These are phyloP conservation scores for Skeletonema grethae DNA, from an alignment of 108 stramenopile species.

Conservation along the genomic window DNA sequence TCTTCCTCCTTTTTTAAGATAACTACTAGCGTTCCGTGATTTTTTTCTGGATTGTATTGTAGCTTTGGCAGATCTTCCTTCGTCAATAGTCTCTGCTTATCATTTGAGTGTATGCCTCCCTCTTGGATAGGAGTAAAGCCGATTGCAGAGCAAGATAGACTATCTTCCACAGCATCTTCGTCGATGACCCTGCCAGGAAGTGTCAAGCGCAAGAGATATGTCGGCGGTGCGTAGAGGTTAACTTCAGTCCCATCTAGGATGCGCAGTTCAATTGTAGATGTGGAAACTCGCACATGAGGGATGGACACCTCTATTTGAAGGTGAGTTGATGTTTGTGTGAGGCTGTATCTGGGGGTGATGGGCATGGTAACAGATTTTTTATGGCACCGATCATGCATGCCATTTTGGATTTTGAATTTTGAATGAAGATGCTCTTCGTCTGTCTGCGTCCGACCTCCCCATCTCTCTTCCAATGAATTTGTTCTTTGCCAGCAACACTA, in stretches of 20 bases:
- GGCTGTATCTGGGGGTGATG: slow-evolving; percentile 71
- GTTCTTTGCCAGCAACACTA: neutral
- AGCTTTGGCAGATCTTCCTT: slow-evolving; percentile 45
- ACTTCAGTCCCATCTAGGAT: slow-evolving; percentile 61
- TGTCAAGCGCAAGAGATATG: slow-evolving; percentile 66
- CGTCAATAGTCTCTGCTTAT: slow-evolving; percentile 19
- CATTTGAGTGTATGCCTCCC: neutral
- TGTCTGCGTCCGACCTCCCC: neutral
- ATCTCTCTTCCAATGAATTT: neutral
- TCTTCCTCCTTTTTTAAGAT: slow-evolving; percentile 51
- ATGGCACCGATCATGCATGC: too few species aligned
- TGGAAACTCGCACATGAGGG: slow-evolving; percentile 75
- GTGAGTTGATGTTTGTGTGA: slow-evolving; percentile 61
- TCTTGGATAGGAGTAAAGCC: neutral
- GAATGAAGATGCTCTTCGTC: neutral
- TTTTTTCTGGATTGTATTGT: slow-evolving; percentile 46
- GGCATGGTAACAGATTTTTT: slow-evolving; percentile 54
- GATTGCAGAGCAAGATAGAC: slow-evolving; percentile 6
- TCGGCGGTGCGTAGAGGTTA: slow-evolving; percentile 68
- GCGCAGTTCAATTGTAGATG: slow-evolving; percentile 56
- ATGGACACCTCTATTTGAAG: slow-evolving; percentile 62
- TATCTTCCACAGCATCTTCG: slow-evolving; percentile 34
- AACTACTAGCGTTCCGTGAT: slow-evolving; percentile 46
- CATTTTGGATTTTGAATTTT: slow-evolving; percentile 4
- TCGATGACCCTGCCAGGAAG: slow-evolving; percentile 55